phyloP scores from a whole-genome alignment of 106 monocot genomes.

The Cymbidium sinense region DNA sequence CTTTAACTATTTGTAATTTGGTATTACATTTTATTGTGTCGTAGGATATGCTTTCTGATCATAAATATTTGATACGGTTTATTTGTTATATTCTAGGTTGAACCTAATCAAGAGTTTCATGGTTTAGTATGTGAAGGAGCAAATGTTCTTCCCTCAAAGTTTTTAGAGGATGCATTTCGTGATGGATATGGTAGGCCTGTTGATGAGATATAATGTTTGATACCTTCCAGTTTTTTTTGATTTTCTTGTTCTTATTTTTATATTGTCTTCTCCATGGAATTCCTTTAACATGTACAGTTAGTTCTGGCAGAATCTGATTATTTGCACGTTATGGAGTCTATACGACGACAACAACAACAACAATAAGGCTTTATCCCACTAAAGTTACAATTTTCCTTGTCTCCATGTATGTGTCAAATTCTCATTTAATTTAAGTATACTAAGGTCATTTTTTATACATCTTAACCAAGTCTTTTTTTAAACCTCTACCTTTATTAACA shows the following conservation, averaged over 20 bases:
- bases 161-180: constrained; percentile 88
- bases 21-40: not conserved
- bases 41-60: not conserved
- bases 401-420: too few species aligned
- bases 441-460: too few species aligned
- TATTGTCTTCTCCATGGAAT: not conserved
- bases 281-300: not conserved
- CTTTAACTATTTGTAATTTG: not conserved
- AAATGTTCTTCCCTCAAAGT: constrained; percentile 84
- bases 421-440: too few species aligned
- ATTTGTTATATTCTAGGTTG: constrained; percentile 50
- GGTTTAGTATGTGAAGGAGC: constrained; percentile 96
- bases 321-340: not conserved
- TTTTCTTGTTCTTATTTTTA: not conserved
- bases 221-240: not conserved
- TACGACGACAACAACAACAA: too few species aligned
- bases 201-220: constrained; percentile 3
- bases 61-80: not conserved
- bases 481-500: too few species aligned
- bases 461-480: too few species aligned
- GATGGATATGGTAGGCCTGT: constrained; percentile 75
- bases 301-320: not conserved
- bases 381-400: too few species aligned
- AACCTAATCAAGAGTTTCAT: constrained; percentile 96
- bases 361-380: too few species aligned